These are phyloP conservation scores for Xerophyta viscosa DNA, from an alignment of 106 monocot species.

Conservation along the genomic window DNA sequence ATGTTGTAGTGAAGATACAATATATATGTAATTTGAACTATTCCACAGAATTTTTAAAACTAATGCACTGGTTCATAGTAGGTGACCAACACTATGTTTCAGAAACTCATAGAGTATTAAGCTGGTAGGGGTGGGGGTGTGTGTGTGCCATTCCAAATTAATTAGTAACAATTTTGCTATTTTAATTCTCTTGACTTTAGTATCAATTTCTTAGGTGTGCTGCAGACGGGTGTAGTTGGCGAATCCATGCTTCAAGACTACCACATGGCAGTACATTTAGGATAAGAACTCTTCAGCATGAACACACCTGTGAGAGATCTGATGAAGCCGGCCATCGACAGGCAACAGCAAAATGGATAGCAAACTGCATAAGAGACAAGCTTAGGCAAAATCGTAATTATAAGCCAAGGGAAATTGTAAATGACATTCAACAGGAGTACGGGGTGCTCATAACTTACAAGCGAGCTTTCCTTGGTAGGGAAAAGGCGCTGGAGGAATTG, in stretches of 20 bases:
- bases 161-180: too few species aligned
- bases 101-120: too few species aligned
- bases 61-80: too few species aligned
- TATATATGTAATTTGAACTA: not conserved
- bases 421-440: conserved; percentile 42
- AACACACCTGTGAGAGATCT: conserved; percentile 14
- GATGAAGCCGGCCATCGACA: conserved; percentile 38
- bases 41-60: too few species aligned
- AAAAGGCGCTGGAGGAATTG: conserved; percentile 47
- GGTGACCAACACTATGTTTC: too few species aligned
- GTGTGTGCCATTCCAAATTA: too few species aligned
- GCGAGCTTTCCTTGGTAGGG: conserved; percentile 48
- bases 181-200: not conserved
- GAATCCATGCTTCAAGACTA: not conserved
- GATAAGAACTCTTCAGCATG: not conserved
- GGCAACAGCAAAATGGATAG: conserved; percentile 53
- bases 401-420: conserved; percentile 46
- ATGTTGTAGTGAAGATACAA: too few species aligned
- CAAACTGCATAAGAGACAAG: conserved; percentile 43
- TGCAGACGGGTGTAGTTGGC: not conserved
- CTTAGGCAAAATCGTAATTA: conserved; percentile 39
- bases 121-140: too few species aligned
- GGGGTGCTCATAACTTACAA: conserved; percentile 48
- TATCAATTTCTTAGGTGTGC: not conserved
- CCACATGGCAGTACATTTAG: not conserved